Conservation (phyloP, 495 filamentous ascomycete genomes). For the Talaromyces liani region DNA sequence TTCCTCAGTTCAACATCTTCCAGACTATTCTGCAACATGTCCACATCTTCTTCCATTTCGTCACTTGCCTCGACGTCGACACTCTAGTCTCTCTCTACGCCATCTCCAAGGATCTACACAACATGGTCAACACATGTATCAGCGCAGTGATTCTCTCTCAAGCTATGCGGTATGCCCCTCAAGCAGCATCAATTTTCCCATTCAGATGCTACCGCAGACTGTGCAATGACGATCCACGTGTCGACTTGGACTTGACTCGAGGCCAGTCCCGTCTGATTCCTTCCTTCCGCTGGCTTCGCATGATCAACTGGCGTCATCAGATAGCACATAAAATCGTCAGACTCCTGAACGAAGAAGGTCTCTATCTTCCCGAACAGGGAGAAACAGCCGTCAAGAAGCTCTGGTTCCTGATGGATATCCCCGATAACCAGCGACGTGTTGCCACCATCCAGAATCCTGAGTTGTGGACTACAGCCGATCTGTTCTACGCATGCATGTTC, state of each 20-base stretch:
- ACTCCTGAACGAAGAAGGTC: constrained; percentile 40
- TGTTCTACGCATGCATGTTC: constrained; percentile 48
- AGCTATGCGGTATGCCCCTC: constrained; percentile 32
- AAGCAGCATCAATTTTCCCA: constrained; percentile 41
- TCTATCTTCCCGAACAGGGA: constrained; percentile 39
- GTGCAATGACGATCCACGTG: constrained; percentile 41
- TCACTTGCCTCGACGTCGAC: constrained; percentile 37
- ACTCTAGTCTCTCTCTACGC: constrained; percentile 50
- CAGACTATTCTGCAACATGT: constrained; percentile 33
- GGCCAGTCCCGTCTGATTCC: constrained; percentile 30
- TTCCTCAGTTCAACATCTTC: constrained; percentile 41
- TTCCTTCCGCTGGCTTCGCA: constrained; percentile 42
- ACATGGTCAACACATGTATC: constrained; percentile 36
- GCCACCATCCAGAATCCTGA: constrained; percentile 38
- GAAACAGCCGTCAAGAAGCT: constrained; percentile 46
- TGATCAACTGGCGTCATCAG: constrained; percentile 41
- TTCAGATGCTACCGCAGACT: constrained; percentile 41
- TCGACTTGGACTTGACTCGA: constrained; percentile 7
- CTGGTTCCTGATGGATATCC: constrained; percentile 60
- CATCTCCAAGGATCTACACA: constrained; percentile 49
- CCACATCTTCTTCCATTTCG: constrained; percentile 44
- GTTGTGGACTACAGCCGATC: constrained; percentile 44
- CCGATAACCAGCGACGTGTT: constrained; percentile 39
- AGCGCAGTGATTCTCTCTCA: constrained; percentile 33
- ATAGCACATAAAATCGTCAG: constrained; percentile 48